phyloP scores from a whole-genome alignment of 2,329 filamentous ascomycete genomes.

The Chrysoporthe cubensis region DNA sequence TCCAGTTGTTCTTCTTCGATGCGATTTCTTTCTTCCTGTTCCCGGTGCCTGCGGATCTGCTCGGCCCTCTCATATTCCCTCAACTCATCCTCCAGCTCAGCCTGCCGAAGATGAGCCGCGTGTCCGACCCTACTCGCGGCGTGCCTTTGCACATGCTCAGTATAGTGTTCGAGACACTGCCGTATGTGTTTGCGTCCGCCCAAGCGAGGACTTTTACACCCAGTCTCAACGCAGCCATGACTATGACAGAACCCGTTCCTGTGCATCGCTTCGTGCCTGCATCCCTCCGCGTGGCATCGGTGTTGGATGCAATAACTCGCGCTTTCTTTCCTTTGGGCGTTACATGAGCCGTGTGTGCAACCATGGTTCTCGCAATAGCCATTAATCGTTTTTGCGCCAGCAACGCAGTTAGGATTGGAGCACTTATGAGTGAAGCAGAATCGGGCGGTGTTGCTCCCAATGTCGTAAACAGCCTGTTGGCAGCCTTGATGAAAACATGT shows the following conservation, averaged over 20 bases:
- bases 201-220: conserved; percentile 12
- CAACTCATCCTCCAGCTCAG: conserved; percentile 17
- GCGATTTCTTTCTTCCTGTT: conserved; percentile 9
- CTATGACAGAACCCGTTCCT: conserved; percentile 21
- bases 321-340: not conserved
- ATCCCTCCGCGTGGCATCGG: conserved; percentile 17
- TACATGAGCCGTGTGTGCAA: conserved; percentile 21
- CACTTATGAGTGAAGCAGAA: conserved; percentile 27
- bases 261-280: conserved; percentile 10
- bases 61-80: conserved; percentile 3
- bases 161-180: conserved; percentile 22
- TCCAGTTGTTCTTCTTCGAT: not conserved
- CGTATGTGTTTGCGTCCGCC: conserved; percentile 14
- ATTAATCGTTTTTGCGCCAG: conserved; percentile 3
- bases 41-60: not conserved
- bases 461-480: conserved; percentile 20
- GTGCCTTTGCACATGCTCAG: not conserved
- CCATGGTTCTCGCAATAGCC: conserved; percentile 21
- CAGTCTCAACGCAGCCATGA: conserved; percentile 16
- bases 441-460: conserved; percentile 15
- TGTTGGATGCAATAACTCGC: conserved; percentile 19
- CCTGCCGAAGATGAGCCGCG: not conserved
- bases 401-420: conserved; percentile 3
- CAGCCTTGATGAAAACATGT: conserved; percentile 19
- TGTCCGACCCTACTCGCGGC: conserved; percentile 7